Evolutionary conservation across 2,329 filamentous ascomycete species (phyloP), one percentile per base, ranked within the genome.

Genomic region (Xylaria sp.): DNA sequence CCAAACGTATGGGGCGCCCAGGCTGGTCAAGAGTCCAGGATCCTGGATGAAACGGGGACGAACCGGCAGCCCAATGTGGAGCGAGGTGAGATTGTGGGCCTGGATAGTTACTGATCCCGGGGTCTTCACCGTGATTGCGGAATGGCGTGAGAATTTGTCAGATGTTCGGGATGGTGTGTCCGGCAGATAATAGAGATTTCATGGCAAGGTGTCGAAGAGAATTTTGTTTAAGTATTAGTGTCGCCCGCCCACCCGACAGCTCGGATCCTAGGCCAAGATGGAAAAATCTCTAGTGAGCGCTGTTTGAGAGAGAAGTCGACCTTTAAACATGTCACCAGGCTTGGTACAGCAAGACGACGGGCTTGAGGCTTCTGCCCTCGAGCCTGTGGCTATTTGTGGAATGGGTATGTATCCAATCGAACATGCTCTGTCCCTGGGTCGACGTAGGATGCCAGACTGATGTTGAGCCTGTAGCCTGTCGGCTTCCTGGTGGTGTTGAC

Each of bases 311-410:
- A 41, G 15, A 48, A 41, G 19, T 48, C 21, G 15, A 61, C 40
- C n/a, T 21, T 40, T 43, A 52, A 21, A 54, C 38, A 63, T 63
- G 60, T 63, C 60, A 10, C 60, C 60, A 13, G 52, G 60, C 10
- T 33, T 59, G 46, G 60, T 60, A 38, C 33, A 60, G 17, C 60
- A 63, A 40, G 57, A 63, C 19, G 60, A 56, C 10, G 37, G 40
- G 9, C 47, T 53, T 8, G 58, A 51, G 48, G 57, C 58, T 15
- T 54, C 58, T 9, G 17, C 40, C 19, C 61, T 66, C 21, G 66
- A 68, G 43, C 64, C 66, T 13, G 58, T 68, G 35, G 66, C 66
- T 11, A 67, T 68, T n/a, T 65, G 62, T n/a, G 66, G 66, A 48
- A 68, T 68, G 64, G 56, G 66, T 68, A 60, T 29, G 65, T 61